A percentile compares a stretch with the other conserved stretches of the same genome.
Evolutionary conservation across 768 basidiomycete genomes (phyloP).

Genomic region (Coprinellus micaceus): DNA sequence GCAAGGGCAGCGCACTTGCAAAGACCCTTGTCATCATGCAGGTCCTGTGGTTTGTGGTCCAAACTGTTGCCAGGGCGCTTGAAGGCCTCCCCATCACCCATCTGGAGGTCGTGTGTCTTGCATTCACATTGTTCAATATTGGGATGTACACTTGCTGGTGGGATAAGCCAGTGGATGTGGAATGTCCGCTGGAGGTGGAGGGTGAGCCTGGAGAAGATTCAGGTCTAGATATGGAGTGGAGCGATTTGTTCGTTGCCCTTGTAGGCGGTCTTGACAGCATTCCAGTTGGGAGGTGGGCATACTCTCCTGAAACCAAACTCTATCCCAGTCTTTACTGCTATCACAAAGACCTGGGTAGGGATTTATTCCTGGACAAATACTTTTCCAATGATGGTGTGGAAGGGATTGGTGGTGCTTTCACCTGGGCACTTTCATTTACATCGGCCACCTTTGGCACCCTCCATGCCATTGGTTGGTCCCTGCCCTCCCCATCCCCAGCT

Average conservation of each 20-base stretch:
- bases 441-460: no score
- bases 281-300: not conserved
- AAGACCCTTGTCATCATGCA: constrained; percentile 33
- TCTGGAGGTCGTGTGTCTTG: constrained; percentile 34
- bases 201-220: no score
- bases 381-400: no score
- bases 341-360: no score
- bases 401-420: no score
- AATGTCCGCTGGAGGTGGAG: constrained; percentile 10
- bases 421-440: no score
- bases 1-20: constrained; percentile 32
- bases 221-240: constrained; percentile 3
- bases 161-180: constrained; percentile 36
- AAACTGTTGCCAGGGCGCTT: constrained; percentile 23
- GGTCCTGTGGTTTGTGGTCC: constrained; percentile 31
- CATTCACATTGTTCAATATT: constrained; percentile 27
- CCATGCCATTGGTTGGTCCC: no score
- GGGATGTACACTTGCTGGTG: constrained; percentile 34
- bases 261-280: constrained; percentile 22
- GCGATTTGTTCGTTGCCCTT: constrained; percentile 11
- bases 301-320: not conserved
- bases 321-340: not conserved
- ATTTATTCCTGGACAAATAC: no score
- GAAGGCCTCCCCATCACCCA: constrained; percentile 28
- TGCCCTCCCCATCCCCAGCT: no score